Percentiles rank a stretch among this genome's conserved stretches.
These are phyloP conservation scores for Cicer judaicum DNA, from an alignment of 306 rosid species.

Conservation along the genomic window DNA sequence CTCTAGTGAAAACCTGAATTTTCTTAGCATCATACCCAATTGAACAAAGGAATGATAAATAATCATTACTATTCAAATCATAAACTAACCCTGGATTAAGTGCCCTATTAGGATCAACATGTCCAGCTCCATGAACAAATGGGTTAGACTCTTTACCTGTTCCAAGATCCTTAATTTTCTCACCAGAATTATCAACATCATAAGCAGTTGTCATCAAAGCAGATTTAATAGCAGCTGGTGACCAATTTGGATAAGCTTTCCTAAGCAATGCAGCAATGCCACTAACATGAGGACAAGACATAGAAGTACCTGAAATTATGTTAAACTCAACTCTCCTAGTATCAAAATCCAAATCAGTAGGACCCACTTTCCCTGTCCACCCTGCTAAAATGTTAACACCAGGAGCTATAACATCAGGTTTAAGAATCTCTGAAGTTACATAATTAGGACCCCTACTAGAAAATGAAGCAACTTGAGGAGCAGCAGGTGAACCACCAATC, in stretches of 20 bases:
- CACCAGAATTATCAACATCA: constrained; percentile 69
- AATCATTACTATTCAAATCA: constrained; percentile 60
- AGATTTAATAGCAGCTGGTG: constrained; percentile 84
- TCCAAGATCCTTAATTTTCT: constrained; percentile 66
- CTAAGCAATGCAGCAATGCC: constrained; percentile 86
- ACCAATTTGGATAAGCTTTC: constrained; percentile 74
- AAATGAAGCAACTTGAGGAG: constrained; percentile 85
- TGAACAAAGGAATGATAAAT: constrained; percentile 80
- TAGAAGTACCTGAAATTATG: constrained; percentile 93
- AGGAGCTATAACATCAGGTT: constrained; percentile 92
- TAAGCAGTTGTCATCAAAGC: constrained; percentile 85
- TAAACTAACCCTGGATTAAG: constrained; percentile 82
- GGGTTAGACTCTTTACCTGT: constrained; percentile 72
- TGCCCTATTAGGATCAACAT: constrained; percentile 89
- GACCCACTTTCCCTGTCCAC: constrained; percentile 79
- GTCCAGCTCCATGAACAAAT: constrained; percentile 86
- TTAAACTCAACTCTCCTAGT: constrained; percentile 88
- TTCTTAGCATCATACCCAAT: constrained; percentile 65
- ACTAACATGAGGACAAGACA: constrained; percentile 93
- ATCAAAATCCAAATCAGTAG: constrained; percentile 79
- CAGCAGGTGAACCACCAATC: constrained; percentile 68
- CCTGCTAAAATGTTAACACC: constrained; percentile 92
- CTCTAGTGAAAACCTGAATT: constrained; percentile 65
- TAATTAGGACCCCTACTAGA: constrained; percentile 89
- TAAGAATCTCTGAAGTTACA: constrained; percentile 74